Evolutionary conservation across 192 early-diverging fungal species (phyloP).

Genomic region (Linnemannia elongata): DNA sequence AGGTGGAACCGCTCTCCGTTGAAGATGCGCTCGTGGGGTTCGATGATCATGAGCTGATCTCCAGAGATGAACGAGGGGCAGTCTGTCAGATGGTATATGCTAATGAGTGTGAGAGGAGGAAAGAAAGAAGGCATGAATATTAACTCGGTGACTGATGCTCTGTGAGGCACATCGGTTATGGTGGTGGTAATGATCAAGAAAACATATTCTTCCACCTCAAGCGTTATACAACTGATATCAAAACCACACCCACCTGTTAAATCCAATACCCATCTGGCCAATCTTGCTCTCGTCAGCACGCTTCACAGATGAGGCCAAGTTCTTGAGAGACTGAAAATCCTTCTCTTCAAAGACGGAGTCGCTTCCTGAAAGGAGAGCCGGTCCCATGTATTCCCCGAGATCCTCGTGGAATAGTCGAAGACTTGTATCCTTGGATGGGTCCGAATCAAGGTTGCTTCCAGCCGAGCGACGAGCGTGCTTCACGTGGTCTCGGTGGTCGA

Average conservation of each 20-base stretch:
- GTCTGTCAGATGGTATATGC: constrained; percentile 52
- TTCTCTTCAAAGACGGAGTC: constrained; percentile 22
- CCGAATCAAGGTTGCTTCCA: too few species aligned
- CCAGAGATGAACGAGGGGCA: constrained; percentile 38
- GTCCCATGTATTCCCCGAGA: constrained; percentile 26
- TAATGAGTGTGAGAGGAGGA: background rate
- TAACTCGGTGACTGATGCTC: background rate
- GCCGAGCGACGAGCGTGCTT: background rate
- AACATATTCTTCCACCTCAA: background rate
- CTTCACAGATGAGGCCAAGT: constrained; percentile 21
- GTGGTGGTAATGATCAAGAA: background rate
- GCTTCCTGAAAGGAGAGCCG: constrained; percentile 34
- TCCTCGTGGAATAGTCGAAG: constrained; percentile 4
- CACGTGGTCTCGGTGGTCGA: constrained; percentile 24
- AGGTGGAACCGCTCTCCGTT: background rate
- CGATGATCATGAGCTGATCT: constrained; percentile 40
- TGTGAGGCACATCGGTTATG: background rate
- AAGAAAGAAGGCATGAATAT: background rate
- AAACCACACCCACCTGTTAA: constrained; percentile 18
- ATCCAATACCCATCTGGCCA: constrained; percentile 49
- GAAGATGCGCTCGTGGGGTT: constrained; percentile 38
- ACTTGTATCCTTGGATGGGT: background rate
- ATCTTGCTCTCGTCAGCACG: constrained; percentile 27
- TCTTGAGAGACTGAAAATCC: constrained; percentile 25
- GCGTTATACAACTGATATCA: too few species aligned